Evolutionary conservation across 257 asterid genomes (phyloP).

Genomic region (Solanum ahanhuiri): DNA sequence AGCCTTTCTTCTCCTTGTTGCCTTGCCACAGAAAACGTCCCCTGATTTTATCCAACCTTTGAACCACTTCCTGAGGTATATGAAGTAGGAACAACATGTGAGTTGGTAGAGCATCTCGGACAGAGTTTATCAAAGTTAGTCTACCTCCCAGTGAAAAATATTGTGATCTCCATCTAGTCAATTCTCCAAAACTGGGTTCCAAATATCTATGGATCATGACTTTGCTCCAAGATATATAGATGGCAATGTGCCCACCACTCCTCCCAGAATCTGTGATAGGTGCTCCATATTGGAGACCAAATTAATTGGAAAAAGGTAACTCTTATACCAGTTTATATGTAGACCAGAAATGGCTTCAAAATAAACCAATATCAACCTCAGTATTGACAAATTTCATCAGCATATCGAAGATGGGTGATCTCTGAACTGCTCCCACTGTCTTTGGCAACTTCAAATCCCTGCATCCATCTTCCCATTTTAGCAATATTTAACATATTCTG

Average conservation of each 20-base stretch:
- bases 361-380: neutral
- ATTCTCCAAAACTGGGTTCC: neutral
- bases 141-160: neutral
- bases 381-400: neutral
- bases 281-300: neutral
- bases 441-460: neutral
- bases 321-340: neutral
- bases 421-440: neutral
- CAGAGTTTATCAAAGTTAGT: neutral
- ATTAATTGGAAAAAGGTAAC: neutral
- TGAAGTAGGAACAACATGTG: neutral
- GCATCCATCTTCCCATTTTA: neutral
- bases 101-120: neutral
- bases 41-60: neutral
- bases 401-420: neutral
- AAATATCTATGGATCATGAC: neutral
- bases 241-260: neutral
- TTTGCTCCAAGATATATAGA: neutral
- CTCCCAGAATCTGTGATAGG: neutral
- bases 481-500: neutral
- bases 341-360: neutral
- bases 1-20: neutral
- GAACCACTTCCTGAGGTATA: neutral
- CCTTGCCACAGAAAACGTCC: neutral
- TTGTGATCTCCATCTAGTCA: neutral